Base-by-base conservation (phyloP, 169 alveolate species). In the Theileria equi region DNA sequence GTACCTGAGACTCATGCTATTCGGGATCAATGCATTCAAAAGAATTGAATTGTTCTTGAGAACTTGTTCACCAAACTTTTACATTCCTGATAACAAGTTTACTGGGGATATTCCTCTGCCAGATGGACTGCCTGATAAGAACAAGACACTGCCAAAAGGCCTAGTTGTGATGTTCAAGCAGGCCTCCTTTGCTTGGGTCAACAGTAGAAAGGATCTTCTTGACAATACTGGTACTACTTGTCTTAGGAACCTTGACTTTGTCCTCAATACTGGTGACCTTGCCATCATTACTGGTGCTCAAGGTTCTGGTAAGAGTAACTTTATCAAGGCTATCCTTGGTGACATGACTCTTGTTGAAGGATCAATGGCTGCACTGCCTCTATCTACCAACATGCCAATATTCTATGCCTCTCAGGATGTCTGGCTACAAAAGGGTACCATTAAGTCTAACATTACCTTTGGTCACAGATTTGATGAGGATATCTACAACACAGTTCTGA, bases 281-380 rank as follows among this genome's bases (percentile, higher is more conserved):
- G 41, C 44, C 29, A 67, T 77, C 1, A 25, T 77, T 31, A 66
- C 77, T 13, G 86, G 86, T 34, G 32, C 21, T 34, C 81, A 65
- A 50, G 86, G 81, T 31, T 61, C 68, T 44, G 85, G 85, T 25
- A 76, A 76, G 48, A 61, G 76, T 1, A 65, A 60, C 34, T 65
- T 76, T 36, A 64, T 76, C 48, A 76, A 76, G 21, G 23, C 85
- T 13, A 36, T 57, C 16, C 76, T 76, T 4, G 85, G 85, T 28
- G 85, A 76, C 62, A 57, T 76, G 79, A 65, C 58, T 21, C 64
- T 76, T 66, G 79, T 65, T 25, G 47, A 66, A 1, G 85, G 85
- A 5, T 60, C 66, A 13, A 76, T 76, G 85, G 79, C 81, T 0
- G 80, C 66, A 0, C 60, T 66, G 16, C 80, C 85, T 0, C 53